Evolutionary conservation across 2,329 filamentous ascomycete genomes (phyloP), one percentile per base, ranked within the genome.

Genomic region (Coleophoma cylindrospora): DNA sequence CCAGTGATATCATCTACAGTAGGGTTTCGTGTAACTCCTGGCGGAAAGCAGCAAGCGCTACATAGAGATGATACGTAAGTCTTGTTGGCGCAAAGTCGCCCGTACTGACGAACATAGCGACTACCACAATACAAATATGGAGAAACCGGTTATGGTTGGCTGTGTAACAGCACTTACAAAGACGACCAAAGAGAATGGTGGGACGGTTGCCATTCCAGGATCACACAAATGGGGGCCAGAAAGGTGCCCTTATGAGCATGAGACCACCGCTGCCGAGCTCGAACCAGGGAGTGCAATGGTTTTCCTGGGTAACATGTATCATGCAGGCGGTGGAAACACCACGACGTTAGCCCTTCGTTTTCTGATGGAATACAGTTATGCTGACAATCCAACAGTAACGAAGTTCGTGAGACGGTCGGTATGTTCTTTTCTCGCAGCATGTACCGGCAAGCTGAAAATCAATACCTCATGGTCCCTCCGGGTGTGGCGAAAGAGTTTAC

Each of bases 211-310:
- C 2, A 72, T 72, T 37, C 70, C 70, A 0, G 64, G 65, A 6
- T 69, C 65, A 11, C 70, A 73, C 51, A 58, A 70, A 4, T 73
- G 70, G 70, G 68, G 64, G 1, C 60, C 65, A 6, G 66, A 71
- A 0, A 63, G 70, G 2, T 59, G 57, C 5, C 70, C 70, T 1
- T 52, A 64, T 10, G 61, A 66, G 19, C 61, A 69, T 9, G 70
- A 73, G 43, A 67, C 69, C 1, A 57, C 69, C 2, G 63, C 67
- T 0, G 70, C 68, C 1, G 68, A 72, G 45, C 59, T 73, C 13
- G 65, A 70, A n/a, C 54, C 65, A 5, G 69, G 70, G 1, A 70
- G 72, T 36, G 67, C 69, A 5, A 59, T 68, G 33, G 65, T 72
- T 21, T 69, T 73, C 37, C 48, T 71, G 1, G 70, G 69, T 1